A percentile compares a stretch with the other conserved stretches of the same genome.
phyloP scores from a whole-genome alignment of 2,329 filamentous ascomycete species.

The Nakataea oryzae region DNA sequence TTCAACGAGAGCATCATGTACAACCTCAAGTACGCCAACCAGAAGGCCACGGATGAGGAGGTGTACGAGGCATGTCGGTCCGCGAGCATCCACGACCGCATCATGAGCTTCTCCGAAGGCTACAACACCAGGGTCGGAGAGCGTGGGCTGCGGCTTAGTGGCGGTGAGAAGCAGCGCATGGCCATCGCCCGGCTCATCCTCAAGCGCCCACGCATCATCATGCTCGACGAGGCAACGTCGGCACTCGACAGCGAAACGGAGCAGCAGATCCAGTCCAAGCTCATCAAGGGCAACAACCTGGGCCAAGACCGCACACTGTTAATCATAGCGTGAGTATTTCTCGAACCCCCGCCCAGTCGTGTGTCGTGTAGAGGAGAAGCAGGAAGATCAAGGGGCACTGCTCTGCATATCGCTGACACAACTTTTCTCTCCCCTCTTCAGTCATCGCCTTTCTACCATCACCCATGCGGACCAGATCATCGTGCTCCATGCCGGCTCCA shows the following conservation, averaged over 20 bases:
- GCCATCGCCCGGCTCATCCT: constrained; percentile 56
- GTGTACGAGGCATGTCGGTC: constrained; percentile 39
- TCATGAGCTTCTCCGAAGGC: constrained; percentile 39
- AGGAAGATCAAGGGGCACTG: too few species aligned
- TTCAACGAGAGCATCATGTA: constrained; percentile 47
- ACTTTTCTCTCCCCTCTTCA: constrained; percentile 16
- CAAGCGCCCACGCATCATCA: constrained; percentile 58
- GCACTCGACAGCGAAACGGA: constrained; percentile 55
- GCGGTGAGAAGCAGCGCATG: constrained; percentile 50
- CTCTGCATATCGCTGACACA: background rate
- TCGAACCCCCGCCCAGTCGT: background rate
- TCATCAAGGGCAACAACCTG: constrained; percentile 53
- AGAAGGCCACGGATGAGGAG: constrained; percentile 34
- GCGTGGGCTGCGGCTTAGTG: constrained; percentile 41
- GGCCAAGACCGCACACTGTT: constrained; percentile 83
- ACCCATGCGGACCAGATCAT: constrained; percentile 16
- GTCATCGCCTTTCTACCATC: constrained; percentile 65
- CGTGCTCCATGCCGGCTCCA: constrained; percentile 13
- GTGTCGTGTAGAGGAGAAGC: background rate
- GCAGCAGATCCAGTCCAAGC: constrained; percentile 50
- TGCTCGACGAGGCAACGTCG: constrained; percentile 64
- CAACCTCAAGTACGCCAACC: constrained; percentile 42
- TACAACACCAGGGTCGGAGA: constrained; percentile 44
- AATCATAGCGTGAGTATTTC: constrained; percentile 69
- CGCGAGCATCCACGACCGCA: constrained; percentile 44